Base-by-base conservation (phyloP, 305 asterid species). In the Fraxinus latifolia region DNA sequence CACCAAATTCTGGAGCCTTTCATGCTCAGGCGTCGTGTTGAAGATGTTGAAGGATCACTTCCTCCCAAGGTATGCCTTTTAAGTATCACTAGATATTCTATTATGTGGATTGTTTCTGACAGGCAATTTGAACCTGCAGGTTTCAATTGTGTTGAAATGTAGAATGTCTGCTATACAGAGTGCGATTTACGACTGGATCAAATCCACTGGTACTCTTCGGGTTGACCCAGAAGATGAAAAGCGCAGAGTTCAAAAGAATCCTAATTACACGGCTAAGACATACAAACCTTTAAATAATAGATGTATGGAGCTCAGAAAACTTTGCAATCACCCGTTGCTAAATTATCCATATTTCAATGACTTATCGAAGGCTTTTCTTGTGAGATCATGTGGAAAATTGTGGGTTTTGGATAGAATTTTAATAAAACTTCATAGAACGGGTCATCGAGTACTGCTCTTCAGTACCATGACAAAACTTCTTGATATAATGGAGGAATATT, bases 1-100 rank as follows among this genome's bases (percentile, higher is more conserved):
- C 99, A 97, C 88, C 99, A 97, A 87, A 95, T 97, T 86, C 89
- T 97, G 74, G 99, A 97, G 92, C 99, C 99, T 85, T 97, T 97
- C 88, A 97, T 97, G 99, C 99, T 97, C 80, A 89, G 99, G 90
- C 99, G 98, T 15, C 98, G 99, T 79, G 99, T 97, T 77, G 98
- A 97, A 89, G 99, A 97, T 87, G 99, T 97, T 80, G 99, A 97
- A 92, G 99, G 99, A 78, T 95, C 99, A 76, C 99, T 97, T 86
- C 99, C 99, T 83, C 98, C 99, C 55, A 97, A 97, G 98, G 99
- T 93, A 89, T 78, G 81, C 34, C 76, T 82, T 55, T 80, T 82
- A 23, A 78, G 62, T 58, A 42, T 34, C 76, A 53, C 83, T 72
- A 1, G 29, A 14, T 79, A 37, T 44, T 70, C 67, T 83, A 84